phyloP scores from a whole-genome alignment of 2,329 filamentous ascomycete species.

The Pseudogymnoascus pannorum region DNA sequence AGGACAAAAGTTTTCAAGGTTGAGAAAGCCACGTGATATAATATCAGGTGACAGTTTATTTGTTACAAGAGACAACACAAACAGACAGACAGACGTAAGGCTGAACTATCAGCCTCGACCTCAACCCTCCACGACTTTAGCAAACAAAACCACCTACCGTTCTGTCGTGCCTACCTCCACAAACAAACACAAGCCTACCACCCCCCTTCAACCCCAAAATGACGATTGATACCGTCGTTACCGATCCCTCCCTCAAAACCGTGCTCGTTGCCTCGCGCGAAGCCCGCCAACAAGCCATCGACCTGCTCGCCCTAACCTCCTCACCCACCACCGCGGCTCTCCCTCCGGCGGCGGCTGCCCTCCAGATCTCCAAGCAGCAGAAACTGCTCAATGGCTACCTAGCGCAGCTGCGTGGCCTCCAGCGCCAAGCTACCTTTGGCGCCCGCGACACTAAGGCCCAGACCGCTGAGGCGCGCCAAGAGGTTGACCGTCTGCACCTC shows the following conservation, averaged over 20 bases:
- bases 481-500: conserved; percentile 85
- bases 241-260: conserved; percentile 56
- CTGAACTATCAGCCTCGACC: conserved; percentile 7
- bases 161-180: not conserved
- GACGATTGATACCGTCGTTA: conserved; percentile 52
- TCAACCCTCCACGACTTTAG: not conserved
- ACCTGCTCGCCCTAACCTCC: conserved; percentile 57
- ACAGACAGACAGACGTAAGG: not conserved
- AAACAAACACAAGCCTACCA: not conserved
- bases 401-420: conserved; percentile 71
- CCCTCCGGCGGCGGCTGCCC: conserved; percentile 41
- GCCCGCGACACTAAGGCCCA: conserved; percentile 79
- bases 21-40: not conserved
- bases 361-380: conserved; percentile 65
- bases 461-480: conserved; percentile 80
- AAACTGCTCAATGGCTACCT: conserved; percentile 74
- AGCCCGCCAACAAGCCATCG: conserved; percentile 64
- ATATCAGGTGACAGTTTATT: not conserved
- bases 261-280: conserved; percentile 67
- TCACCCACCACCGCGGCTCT: conserved; percentile 38
- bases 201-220: conserved; percentile 31
- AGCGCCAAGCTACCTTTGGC: conserved; percentile 71
- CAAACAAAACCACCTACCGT: conserved; percentile 1
- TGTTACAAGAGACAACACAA: not conserved
- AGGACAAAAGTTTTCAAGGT: not conserved